phyloP scores from a whole-genome alignment of 176 grass and related monocot species.

The Echinochloa phyllopogon region DNA sequence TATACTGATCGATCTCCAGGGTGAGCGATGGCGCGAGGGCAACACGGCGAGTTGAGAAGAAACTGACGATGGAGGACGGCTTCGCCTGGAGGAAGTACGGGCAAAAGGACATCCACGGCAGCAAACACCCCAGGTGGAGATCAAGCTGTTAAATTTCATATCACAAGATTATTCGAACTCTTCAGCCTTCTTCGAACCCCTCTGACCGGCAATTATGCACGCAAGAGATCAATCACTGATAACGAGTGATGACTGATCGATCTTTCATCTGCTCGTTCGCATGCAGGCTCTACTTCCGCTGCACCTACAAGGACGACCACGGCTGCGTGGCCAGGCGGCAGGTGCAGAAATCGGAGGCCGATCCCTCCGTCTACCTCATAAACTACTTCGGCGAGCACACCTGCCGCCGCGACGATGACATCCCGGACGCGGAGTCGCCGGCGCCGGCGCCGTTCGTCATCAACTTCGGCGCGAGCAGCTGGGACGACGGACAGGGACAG shows the following conservation, averaged over 20 bases:
- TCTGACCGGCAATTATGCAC: background rate
- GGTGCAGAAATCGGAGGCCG: conserved; percentile 50
- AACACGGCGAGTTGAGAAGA: background rate
- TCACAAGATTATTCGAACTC: background rate
- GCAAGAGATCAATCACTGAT: background rate
- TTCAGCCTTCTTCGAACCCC: no score
- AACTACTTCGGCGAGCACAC: conserved; percentile 55
- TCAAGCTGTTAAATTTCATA: background rate
- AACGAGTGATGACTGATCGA: background rate
- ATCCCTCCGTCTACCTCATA: conserved; percentile 39
- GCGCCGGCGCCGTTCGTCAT: conserved; percentile 12
- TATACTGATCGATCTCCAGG: background rate
- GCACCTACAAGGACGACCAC: conserved; percentile 49
- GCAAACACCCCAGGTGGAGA: conserved; percentile 44
- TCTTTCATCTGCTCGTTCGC: background rate
- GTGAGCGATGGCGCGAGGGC: background rate
- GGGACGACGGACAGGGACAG: background rate
- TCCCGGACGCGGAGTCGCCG: background rate
- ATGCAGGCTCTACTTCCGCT: conserved; percentile 52
- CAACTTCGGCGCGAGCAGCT: conserved; percentile 23
- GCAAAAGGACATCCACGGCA: conserved; percentile 48
- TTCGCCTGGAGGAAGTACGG: conserved; percentile 66
- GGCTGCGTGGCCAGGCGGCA: conserved; percentile 51
- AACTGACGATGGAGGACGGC: conserved; percentile 20
- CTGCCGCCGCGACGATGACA: conserved; percentile 10